A percentile compares a stretch with the other conserved stretches of the same genome.
Evolutionary conservation across 2,329 filamentous ascomycete species (phyloP).

Genomic region (Mycogone perniciosa): DNA sequence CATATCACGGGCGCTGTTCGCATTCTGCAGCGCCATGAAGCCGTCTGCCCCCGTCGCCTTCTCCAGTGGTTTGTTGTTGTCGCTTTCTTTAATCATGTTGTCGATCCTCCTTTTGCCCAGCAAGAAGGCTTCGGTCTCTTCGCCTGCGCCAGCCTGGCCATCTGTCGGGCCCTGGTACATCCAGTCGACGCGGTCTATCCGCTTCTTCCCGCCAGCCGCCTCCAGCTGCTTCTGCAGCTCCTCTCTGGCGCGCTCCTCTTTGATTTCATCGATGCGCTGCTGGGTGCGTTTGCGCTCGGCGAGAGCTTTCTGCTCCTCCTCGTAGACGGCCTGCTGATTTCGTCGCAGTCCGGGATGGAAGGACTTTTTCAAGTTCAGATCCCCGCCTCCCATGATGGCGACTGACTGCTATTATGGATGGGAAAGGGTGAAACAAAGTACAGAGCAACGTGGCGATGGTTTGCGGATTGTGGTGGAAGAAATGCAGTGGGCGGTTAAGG

Average conservation of each 20-base stretch:
- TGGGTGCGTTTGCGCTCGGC: slow-evolving; percentile 93
- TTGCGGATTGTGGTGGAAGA: neutral
- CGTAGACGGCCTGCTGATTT: slow-evolving; percentile 87
- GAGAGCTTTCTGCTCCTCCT: slow-evolving; percentile 85
- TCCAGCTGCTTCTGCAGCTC: slow-evolving; percentile 88
- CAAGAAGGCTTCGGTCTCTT: slow-evolving; percentile 91
- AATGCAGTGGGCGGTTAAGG: no score
- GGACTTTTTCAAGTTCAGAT: slow-evolving; percentile 91
- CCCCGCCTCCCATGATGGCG: slow-evolving; percentile 78
- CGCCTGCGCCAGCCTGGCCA: slow-evolving; percentile 67
- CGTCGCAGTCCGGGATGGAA: slow-evolving; percentile 88
- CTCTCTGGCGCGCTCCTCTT: slow-evolving; percentile 87
- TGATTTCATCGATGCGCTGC: slow-evolving; percentile 84
- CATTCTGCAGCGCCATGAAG: slow-evolving; percentile 57
- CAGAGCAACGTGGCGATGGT: neutral
- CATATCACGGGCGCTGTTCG: slow-evolving; percentile 71
- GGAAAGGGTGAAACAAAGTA: neutral
- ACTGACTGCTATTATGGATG: neutral
- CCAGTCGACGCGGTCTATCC: slow-evolving; percentile 85
- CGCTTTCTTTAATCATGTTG: slow-evolving; percentile 68
- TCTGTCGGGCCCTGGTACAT: slow-evolving; percentile 89
- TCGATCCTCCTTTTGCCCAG: slow-evolving; percentile 91
- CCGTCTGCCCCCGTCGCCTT: slow-evolving; percentile 61
- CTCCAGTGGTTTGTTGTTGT: slow-evolving; percentile 66
- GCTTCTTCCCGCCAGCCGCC: slow-evolving; percentile 74